These are phyloP conservation scores for Boletus semigastroideus DNA, from an alignment of 1,284 basidiomycete species.

Conservation along the genomic window DNA sequence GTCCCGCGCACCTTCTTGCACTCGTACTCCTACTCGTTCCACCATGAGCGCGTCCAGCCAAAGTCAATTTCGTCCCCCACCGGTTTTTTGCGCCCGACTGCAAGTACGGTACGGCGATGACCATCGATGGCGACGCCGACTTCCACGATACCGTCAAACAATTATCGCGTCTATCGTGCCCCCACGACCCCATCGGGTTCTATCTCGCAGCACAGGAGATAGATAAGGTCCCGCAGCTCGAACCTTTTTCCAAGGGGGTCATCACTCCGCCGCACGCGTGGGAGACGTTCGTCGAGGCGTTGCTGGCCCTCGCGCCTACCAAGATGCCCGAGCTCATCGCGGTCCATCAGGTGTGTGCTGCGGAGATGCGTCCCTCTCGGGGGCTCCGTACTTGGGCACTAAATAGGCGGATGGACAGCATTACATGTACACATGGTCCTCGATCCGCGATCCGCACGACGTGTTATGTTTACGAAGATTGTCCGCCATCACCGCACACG, in stretches of 20 bases:
- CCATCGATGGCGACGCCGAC: neutral
- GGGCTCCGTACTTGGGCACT: too few relatives aligned
- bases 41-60: too few relatives aligned
- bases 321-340: neutral
- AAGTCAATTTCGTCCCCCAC: neutral
- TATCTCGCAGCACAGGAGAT: neutral
- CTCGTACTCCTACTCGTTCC: too few relatives aligned
- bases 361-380: neutral
- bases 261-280: neutral
- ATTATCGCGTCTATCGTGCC: neutral
- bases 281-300: neutral
- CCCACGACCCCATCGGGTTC: neutral
- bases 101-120: too few relatives aligned
- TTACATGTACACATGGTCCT: too few relatives aligned
- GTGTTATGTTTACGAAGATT: neutral
- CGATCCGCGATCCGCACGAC: neutral
- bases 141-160: neutral
- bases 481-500: neutral
- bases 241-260: neutral
- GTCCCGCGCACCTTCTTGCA: too few relatives aligned
- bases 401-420: neutral
- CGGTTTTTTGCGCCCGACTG: neutral
- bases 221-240: neutral
- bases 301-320: neutral
- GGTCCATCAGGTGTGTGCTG: neutral